These are phyloP conservation scores for Teunomyces aglyptinius DNA, from an alignment of 805 yeast species.

Conservation along the genomic window DNA sequence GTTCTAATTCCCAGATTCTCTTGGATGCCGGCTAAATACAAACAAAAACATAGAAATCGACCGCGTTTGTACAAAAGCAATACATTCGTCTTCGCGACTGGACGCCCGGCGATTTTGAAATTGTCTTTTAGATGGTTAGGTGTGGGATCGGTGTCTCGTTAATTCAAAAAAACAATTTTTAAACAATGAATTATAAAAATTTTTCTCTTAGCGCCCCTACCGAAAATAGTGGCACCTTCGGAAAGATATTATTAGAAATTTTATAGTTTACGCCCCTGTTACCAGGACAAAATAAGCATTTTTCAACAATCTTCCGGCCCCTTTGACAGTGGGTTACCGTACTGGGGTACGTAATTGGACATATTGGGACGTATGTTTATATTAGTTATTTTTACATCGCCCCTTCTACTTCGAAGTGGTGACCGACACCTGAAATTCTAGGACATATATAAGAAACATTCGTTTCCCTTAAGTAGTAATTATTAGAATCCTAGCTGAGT, in stretches of 20 bases:
- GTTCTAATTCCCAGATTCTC: not conserved
- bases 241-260: constrained; percentile 1
- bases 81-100: not conserved
- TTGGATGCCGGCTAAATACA: not conserved
- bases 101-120: not conserved
- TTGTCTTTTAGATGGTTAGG: not conserved
- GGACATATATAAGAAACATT: not conserved
- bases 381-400: constrained; percentile 2
- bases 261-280: not conserved
- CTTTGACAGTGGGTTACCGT: constrained; percentile 3
- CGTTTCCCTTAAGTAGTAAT: constrained; percentile 1
- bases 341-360: not conserved
- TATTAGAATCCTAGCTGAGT: not conserved
- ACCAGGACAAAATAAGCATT: constrained; percentile 3
- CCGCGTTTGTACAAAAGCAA: not conserved
- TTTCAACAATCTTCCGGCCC: not conserved
- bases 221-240: not conserved
- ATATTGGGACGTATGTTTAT: constrained; percentile 2
- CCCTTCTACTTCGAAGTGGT: constrained; percentile 2
- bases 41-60: not conserved
- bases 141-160: not conserved
- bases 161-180: not conserved
- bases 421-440: not conserved
- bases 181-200: not conserved
- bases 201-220: not conserved